Percentiles rank a stretch among this genome's conserved stretches.
Conservation (phyloP, 805 yeast genomes). For the Myxozyma neglecta region DNA sequence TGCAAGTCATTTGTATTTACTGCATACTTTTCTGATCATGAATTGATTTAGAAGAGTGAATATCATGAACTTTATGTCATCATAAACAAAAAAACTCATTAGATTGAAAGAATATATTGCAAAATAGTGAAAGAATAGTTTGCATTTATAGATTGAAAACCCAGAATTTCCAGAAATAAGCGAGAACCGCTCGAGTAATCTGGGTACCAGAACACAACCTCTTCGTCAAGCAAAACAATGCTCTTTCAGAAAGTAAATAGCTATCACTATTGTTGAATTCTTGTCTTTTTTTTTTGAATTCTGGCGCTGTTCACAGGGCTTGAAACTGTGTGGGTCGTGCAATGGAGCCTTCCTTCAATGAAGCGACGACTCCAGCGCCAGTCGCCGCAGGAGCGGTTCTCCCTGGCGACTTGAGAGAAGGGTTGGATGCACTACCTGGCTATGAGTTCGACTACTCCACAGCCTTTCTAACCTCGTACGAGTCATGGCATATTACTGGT, state of each 20-base stretch:
- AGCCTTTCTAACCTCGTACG: constrained; percentile 22
- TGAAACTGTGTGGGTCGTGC: not conserved
- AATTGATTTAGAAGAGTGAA: no score
- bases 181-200: not conserved
- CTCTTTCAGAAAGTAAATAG: no score
- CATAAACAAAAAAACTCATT: no score
- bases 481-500: constrained; percentile 26
- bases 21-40: no score
- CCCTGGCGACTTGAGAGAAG: constrained; percentile 13
- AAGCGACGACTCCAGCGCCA: not conserved
- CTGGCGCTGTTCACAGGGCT: not conserved
- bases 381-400: not conserved
- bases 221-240: no score
- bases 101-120: no score
- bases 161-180: not conserved
- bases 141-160: not conserved
- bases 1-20: no score
- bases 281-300: not conserved
- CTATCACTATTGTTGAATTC: not conserved
- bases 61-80: no score
- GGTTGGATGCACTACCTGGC: constrained; percentile 10
- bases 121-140: no score
- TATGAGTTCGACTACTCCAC: constrained; percentile 23
- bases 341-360: not conserved
- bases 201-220: not conserved